Conservation (phyloP, 2,329 filamentous ascomycete genomes). For the Alternaria viburni region DNA sequence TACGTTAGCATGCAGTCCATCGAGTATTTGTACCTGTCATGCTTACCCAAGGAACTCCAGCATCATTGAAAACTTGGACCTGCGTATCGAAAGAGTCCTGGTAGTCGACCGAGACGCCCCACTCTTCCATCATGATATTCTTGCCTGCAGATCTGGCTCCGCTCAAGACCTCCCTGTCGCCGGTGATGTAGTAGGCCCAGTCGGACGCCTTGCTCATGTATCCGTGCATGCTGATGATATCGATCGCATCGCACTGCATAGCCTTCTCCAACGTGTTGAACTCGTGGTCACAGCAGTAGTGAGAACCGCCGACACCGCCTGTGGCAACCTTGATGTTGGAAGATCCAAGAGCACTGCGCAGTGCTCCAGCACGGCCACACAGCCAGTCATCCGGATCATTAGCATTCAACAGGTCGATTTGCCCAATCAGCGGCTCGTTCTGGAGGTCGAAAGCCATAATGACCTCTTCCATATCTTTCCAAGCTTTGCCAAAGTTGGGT, state of each 20-base stretch:
- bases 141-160: neutral
- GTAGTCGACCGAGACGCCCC: neutral
- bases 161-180: neutral
- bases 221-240: neutral
- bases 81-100: neutral
- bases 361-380: neutral
- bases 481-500: neutral
- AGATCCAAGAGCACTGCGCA: neutral
- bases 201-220: neutral
- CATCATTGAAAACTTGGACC: neutral
- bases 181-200: neutral
- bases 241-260: neutral
- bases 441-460: neutral
- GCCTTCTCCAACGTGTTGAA: neutral
- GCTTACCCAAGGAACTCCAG: neutral
- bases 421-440: neutral
- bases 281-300: neutral
- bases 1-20: neutral
- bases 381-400: neutral
- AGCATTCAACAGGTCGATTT: neutral
- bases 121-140: neutral
- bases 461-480: neutral
- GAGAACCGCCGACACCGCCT: neutral
- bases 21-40: neutral
- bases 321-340: neutral